phyloP scores from a whole-genome alignment of 768 basidiomycete genomes.

The Trametes cingulata region DNA sequence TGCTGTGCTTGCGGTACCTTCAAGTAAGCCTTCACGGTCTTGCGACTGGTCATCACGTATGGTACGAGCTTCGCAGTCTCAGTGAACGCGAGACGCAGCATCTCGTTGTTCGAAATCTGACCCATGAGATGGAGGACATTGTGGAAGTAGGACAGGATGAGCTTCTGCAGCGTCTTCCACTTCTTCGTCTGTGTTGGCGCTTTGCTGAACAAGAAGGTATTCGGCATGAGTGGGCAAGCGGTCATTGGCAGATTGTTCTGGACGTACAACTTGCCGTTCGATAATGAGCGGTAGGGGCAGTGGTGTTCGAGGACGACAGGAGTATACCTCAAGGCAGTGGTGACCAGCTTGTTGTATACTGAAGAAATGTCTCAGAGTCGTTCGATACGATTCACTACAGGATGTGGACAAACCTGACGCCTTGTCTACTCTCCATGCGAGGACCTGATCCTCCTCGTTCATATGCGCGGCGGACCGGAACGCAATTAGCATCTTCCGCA shows the following conservation, averaged over 20 bases:
- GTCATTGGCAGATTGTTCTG: background rate
- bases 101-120: conserved; percentile 69
- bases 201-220: conserved; percentile 59
- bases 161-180: conserved; percentile 81
- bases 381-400: background rate
- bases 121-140: conserved; percentile 80
- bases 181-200: conserved; percentile 78
- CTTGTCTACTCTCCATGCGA: conserved; percentile 87
- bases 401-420: conserved; percentile 55
- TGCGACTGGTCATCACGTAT: conserved; percentile 82
- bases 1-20: conserved; percentile 52
- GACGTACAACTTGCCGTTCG: conserved; percentile 85
- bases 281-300: conserved; percentile 78
- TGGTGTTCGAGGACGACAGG: conserved; percentile 88
- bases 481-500: conserved; percentile 83
- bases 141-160: conserved; percentile 87
- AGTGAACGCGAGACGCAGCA: conserved; percentile 66
- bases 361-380: conserved; percentile 6
- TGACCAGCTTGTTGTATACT: conserved; percentile 96
- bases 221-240: background rate
- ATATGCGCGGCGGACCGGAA: conserved; percentile 90
- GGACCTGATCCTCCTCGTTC: conserved; percentile 79
- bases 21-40: conserved; percentile 81
- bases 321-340: conserved; percentile 85
- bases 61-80: conserved; percentile 91